phyloP scores from a whole-genome alignment of 2,329 filamentous ascomycete species.

The Aureobasidium sp. region DNA sequence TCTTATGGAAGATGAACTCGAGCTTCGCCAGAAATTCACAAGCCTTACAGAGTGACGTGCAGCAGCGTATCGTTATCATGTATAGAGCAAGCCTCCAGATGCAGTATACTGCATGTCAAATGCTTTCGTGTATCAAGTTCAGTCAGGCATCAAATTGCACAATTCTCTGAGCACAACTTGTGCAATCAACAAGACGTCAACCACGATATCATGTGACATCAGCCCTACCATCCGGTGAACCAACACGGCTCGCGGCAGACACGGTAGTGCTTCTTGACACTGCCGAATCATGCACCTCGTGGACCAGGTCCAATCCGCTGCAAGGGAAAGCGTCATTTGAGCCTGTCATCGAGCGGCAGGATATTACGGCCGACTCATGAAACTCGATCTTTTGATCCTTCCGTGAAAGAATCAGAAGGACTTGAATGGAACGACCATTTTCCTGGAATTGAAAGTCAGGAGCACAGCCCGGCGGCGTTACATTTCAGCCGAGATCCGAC shows the following conservation, averaged over 20 bases:
- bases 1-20: too few species aligned
- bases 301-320: too few species aligned
- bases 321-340: not conserved
- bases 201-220: not conserved
- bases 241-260: not conserved
- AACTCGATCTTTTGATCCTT: not conserved
- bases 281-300: not conserved
- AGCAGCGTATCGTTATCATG: too few species aligned
- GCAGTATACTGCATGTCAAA: too few species aligned
- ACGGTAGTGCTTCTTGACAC: not conserved
- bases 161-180: not conserved
- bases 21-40: too few species aligned
- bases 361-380: not conserved
- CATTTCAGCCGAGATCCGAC: not conserved
- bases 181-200: not conserved
- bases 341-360: not conserved
- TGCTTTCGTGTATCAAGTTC: too few species aligned
- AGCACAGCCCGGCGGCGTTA: not conserved
- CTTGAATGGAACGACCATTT: constrained; percentile 1
- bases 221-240: constrained; percentile 2
- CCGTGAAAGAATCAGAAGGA: not conserved
- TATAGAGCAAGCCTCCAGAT: not conserved
- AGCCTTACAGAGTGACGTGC: too few species aligned
- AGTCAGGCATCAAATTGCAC: not conserved
- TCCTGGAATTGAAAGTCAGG: not conserved